phyloP scores from a whole-genome alignment of 179 eudicot genomes.

The Heliamphora pulchella region DNA sequence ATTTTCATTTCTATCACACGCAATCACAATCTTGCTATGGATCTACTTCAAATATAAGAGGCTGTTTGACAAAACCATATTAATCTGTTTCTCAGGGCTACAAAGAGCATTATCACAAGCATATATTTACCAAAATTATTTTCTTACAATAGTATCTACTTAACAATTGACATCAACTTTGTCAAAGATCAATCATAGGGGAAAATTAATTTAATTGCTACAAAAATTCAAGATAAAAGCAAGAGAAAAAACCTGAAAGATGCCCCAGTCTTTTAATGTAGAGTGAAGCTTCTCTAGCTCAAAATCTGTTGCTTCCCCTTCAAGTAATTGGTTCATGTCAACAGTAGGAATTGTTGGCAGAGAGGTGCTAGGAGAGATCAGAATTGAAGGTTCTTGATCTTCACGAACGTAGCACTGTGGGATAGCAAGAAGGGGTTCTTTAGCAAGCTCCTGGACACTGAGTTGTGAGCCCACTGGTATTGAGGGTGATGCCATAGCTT shows the following conservation, averaged over 20 bases:
- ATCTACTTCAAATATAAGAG: not conserved
- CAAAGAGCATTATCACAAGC: no score
- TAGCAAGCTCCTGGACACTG: conserved; percentile 17
- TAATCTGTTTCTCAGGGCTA: not conserved
- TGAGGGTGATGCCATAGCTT: not conserved
- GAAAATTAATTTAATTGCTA: no score
- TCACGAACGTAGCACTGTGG: not conserved
- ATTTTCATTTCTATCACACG: not conserved
- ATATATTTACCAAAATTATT: not conserved
- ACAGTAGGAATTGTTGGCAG: not conserved
- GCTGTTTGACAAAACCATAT: not conserved
- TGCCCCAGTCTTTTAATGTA: conserved; percentile 26
- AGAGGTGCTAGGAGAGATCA: not conserved
- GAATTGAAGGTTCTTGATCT: not conserved
- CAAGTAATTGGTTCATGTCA: conserved; percentile 9
- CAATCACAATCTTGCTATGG: not conserved
- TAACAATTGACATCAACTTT: no score
- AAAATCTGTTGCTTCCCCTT: not conserved
- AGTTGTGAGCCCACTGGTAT: not conserved
- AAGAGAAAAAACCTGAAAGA: conserved; percentile 19
- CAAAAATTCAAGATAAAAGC: not conserved
- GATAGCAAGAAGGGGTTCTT: not conserved
- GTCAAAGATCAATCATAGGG: no score
- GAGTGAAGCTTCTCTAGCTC: not conserved
- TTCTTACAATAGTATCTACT: not conserved